Conservation (phyloP, 1,284 basidiomycete genomes). For the Entoloma clypeatum region DNA sequence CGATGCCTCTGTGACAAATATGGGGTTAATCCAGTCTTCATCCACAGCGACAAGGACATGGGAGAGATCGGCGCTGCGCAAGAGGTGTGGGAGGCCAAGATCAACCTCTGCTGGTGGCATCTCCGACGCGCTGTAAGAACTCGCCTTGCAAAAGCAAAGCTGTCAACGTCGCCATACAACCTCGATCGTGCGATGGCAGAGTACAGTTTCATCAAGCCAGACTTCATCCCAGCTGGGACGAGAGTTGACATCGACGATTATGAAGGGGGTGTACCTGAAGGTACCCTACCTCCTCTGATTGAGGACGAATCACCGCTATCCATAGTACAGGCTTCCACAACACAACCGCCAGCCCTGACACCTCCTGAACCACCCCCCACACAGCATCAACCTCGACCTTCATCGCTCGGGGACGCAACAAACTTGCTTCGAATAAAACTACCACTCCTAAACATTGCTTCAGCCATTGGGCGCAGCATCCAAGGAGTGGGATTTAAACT, state of each 20-base stretch:
- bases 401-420: constrained; percentile 6
- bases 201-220: constrained; percentile 15
- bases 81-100: constrained; percentile 21
- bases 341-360: constrained; percentile 5
- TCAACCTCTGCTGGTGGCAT: constrained; percentile 30
- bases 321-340: constrained; percentile 6
- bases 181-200: constrained; percentile 10
- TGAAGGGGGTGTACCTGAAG: constrained; percentile 15
- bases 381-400: constrained; percentile 4
- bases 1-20: constrained; percentile 20
- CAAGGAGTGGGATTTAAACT: constrained; percentile 8
- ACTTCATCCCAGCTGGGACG: constrained; percentile 16
- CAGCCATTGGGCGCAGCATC: constrained; percentile 6
- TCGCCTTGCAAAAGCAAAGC: constrained; percentile 20
- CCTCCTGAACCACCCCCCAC: constrained; percentile 6
- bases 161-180: constrained; percentile 26
- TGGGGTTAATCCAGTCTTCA: constrained; percentile 22
- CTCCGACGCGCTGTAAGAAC: constrained; percentile 20
- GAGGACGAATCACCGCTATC: constrained; percentile 3
- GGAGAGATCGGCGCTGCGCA: constrained; percentile 21
- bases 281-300: constrained; percentile 1
- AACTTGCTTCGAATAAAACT: constrained; percentile 11
- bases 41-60: constrained; percentile 27
- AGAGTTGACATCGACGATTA: constrained; percentile 15
- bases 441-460: constrained; percentile 8